Evolutionary conservation across 495 filamentous ascomycete species (phyloP), one percentile per base, ranked within the genome.

Genomic region (Podospora appendiculata): DNA sequence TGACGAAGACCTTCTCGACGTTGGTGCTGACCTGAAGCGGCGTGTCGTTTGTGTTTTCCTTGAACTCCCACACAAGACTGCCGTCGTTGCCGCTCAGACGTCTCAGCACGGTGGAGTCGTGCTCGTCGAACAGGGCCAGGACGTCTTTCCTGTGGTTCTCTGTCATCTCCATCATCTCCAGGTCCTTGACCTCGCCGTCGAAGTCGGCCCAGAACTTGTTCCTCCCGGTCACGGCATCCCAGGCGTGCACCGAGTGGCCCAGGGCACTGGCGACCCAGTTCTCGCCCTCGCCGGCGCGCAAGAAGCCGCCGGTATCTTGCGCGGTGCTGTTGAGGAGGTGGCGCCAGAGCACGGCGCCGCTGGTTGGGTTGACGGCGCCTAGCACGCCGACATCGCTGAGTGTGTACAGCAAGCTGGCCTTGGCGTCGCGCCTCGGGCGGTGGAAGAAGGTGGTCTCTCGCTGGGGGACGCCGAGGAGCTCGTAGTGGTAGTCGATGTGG

Each of bases 361-460:
- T 88, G 56, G 82, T 86, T 13, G 93, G 93, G 58, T 96, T 94
- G 10, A 96, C 77, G 0, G 93, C 92, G 32, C 90, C 94, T 1
- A 97, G 68, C 8, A 95, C 79, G 17, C 80, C 80, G 36, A 86
- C 79, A 32, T 94, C 84, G 51, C 88, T 90, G 12, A 97, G 72
- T 0, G 94, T 95, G 65, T 96, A 99, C 33, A 99, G 77, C 32
- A 97, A 75, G 32, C 87, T 91, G 14, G 92, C 92, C 67, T 87
- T 89, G 16, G 90, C 91, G 50, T 84, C 76, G 14, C 81, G 69
- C 51, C 83, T 79, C 11, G 93, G 94, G 53, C 83, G 83, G 70
- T 96, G 90, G 79, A 97, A 96, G 78, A 99, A 96, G 47, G 90
- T 95, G 38, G 89, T 88, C 41, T 86, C 79, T 65, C 79, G 71